A percentile compares a stretch with the other conserved stretches of the same genome.
Conservation (phyloP, 306 rosid species). For the Senna tora region DNA sequence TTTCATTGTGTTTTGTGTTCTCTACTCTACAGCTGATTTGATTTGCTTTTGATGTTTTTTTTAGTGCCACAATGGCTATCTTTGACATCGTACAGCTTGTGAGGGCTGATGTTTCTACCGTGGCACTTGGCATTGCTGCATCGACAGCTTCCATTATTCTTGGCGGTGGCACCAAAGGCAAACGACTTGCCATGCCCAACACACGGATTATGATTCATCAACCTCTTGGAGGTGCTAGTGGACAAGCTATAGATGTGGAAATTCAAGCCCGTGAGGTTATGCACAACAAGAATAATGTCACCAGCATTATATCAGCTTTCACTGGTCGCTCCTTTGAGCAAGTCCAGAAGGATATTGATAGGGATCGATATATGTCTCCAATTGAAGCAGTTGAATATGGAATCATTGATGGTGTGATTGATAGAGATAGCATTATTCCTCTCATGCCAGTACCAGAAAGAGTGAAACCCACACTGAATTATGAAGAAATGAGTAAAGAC, state of each 20-base stretch:
- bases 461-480: constrained; percentile 56
- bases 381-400: constrained; percentile 97
- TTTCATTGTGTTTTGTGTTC: constrained; percentile 15
- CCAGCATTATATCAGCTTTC: constrained; percentile 66
- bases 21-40: constrained; percentile 39
- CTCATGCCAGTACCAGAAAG: constrained; percentile 80
- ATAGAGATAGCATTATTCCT: constrained; percentile 77
- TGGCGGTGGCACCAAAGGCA: constrained; percentile 94
- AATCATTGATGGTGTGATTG: constrained; percentile 84
- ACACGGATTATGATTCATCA: constrained; percentile 93
- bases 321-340: constrained; percentile 82
- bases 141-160: constrained; percentile 94
- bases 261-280: constrained; percentile 90
- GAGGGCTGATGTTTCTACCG: constrained; percentile 94
- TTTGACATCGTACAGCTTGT: constrained; percentile 89
- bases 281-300: constrained; percentile 72
- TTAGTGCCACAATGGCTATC: constrained; percentile 94
- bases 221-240: constrained; percentile 98
- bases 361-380: constrained; percentile 91
- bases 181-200: constrained; percentile 97
- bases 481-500: constrained; percentile 62
- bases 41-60: constrained; percentile 43
- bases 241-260: constrained; percentile 94
- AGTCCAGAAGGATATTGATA: constrained; percentile 79
- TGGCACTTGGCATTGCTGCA: constrained; percentile 90